Evolutionary conservation across 768 basidiomycete species (phyloP), one percentile per base, ranked within the genome.

Genomic region (Calocera cornea): DNA sequence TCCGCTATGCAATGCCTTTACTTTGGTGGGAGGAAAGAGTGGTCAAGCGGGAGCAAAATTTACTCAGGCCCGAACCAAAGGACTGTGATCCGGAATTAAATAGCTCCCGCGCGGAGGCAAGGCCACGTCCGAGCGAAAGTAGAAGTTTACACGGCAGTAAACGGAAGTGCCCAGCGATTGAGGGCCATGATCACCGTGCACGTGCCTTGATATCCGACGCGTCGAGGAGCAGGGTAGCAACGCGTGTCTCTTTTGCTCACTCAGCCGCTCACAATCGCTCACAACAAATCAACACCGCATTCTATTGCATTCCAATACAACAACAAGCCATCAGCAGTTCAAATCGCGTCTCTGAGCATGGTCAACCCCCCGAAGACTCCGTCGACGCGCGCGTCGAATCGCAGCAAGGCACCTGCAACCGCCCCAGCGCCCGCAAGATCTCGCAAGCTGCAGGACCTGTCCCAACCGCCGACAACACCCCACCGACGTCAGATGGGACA

Each of bases 391-490:
- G 54, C 54, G 16, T 60, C 54, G 5, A 60, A 27, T 22, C 54
- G 54, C 31, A 60, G 19, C 54, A 60, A 60, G 19, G 31, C 27
- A 31, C 31, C 54, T 2, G 24, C 54, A 2, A 60, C 54, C 8
- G 31, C 54, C 11, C 24, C 54, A 22, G 54, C 31, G 19, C 54
- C 54, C 27, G 19, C 22, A 2, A 27, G 54, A 29, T 60, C 54
- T 33, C 54, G 31, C 27, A 60, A 60, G 31, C 0, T 14, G 11
- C 67, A 72, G 69, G 68, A 70, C 34, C 71, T n/a, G 36, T 22
- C 24, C 31, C 36, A 44, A 10, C 40, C 68, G 1, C 64, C 66
- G 17, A 12, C 38, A 1, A 41, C 68, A 8, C 44, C 63, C 8
- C 14, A 64, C 63, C 5, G 16, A 29, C 31, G 17, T 3, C 22